Evolutionary conservation across 495 filamentous ascomycete genomes (phyloP).

Genomic region (Cenococcum geophilum): DNA sequence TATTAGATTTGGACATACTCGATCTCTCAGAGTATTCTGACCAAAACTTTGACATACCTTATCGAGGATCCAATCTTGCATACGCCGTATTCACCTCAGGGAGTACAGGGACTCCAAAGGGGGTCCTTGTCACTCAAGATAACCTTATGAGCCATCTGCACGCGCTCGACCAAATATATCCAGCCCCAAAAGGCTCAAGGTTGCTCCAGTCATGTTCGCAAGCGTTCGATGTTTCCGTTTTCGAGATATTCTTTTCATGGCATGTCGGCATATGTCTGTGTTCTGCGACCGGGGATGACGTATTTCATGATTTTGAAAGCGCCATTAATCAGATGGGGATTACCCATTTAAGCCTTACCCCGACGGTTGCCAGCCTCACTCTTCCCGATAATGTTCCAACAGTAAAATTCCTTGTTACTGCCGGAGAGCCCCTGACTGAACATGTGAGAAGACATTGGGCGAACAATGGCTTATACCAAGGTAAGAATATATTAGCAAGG

Average conservation of each 20-base stretch:
- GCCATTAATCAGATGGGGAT: slow-evolving; percentile 52
- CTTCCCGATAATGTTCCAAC: slow-evolving; percentile 54
- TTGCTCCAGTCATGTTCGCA: slow-evolving; percentile 68
- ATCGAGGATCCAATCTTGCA: slow-evolving; percentile 29
- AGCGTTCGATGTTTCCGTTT: slow-evolving; percentile 71
- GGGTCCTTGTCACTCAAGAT: slow-evolving; percentile 60
- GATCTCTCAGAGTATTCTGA: slow-evolving; percentile 19
- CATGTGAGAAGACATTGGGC: slow-evolving; percentile 62
- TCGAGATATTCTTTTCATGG: slow-evolving; percentile 78
- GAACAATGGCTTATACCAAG: slow-evolving; percentile 59
- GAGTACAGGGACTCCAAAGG: slow-evolving; percentile 62
- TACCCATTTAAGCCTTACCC: slow-evolving; percentile 73
- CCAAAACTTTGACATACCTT: slow-evolving; percentile 16
- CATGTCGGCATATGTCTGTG: slow-evolving; percentile 65
- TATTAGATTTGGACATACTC: slow-evolving; percentile 20
- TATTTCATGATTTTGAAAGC: slow-evolving; percentile 58
- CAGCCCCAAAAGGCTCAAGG: slow-evolving; percentile 42
- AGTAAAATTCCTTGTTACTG: slow-evolving; percentile 61
- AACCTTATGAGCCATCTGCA: slow-evolving; percentile 65
- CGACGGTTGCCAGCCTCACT: slow-evolving; percentile 65
- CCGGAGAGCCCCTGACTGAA: slow-evolving; percentile 65
- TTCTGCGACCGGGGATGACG: slow-evolving; percentile 56
- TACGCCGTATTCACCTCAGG: slow-evolving; percentile 63
- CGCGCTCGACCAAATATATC: slow-evolving; percentile 55
- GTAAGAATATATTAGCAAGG: slow-evolving; percentile 31